Evolutionary conservation across 257 asterid genomes (phyloP).

Genomic region (Coffea eugenioides): DNA sequence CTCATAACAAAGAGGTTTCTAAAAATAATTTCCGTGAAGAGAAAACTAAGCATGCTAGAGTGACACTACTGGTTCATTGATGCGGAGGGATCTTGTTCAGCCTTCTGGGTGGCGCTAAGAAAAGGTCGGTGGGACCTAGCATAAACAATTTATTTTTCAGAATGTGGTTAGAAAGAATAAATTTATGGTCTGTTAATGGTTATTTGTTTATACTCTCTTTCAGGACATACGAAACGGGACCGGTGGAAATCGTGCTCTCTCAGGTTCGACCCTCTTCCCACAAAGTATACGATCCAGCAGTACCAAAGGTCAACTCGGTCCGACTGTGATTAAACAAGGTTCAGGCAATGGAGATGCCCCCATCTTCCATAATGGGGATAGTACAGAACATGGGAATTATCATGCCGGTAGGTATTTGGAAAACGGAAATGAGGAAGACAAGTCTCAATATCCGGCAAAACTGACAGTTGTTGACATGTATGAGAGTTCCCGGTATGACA

Average conservation of each 20-base stretch:
- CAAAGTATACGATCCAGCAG: constrained; percentile 84
- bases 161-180: neutral
- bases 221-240: constrained; percentile 80
- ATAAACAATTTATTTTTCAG: neutral
- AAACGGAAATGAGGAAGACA: constrained; percentile 63
- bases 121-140: neutral
- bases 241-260: constrained; percentile 57
- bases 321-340: constrained; percentile 27
- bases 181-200: neutral
- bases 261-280: constrained; percentile 87
- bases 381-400: constrained; percentile 48
- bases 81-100: neutral
- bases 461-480: constrained; percentile 58
- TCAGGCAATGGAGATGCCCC: constrained; percentile 45
- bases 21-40: neutral
- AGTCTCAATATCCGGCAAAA: constrained; percentile 50
- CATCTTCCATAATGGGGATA: constrained; percentile 28
- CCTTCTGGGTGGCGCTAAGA: neutral
- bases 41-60: neutral
- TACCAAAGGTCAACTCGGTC: constrained; percentile 49
- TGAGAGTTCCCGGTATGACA: constrained; percentile 91
- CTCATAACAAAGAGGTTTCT: neutral
- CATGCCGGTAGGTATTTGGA: constrained; percentile 42
- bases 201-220: constrained; percentile 18
- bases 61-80: neutral